Base-by-base conservation (phyloP, 306 rosid genomes). In the Prunus persica region DNA sequence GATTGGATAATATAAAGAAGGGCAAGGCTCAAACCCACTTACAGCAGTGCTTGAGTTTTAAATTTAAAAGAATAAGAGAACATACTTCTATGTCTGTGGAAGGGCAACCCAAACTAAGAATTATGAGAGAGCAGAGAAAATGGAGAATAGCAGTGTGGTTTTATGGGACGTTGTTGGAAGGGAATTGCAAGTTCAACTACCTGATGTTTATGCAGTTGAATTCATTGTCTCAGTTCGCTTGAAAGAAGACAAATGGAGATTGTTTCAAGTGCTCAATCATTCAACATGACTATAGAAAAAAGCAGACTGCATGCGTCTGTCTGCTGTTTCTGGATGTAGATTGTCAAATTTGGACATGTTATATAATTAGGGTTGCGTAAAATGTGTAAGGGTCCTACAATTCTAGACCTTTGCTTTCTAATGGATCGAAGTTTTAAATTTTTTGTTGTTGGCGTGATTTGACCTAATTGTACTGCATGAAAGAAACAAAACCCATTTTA, bases 251-350 rank as follows among this genome's bases (percentile, higher is more conserved):
- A 38, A 38, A 7, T 38, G 43, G 43, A 38, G 2, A 38, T 7
- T 38, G 43, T 38, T 14, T 22, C 19, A 24, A 65, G 68, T 73
- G 82, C 76, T 80, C 83, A 50, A 74, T 80, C 75, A 80, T 76
- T 58, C 75, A 28, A 14, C 22, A 13, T 3, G 3, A 56, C 28
- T 25, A 24, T 5, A 34, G 27, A 61, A 52, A 38, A 32, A 38
- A 38, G 43, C 43, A 38, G 43, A 38, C 43, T 38, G 72, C 51
- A 68, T 24, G 52, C 67, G 76, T 68, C 78, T 52, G 72, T 66
- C 77, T 74, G 60, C 76, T 74, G 43, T 61, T 61, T 18, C 15
- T 61, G 11, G 84, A 80, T 69, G 76, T 41, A 41, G 83, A 80
- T 74, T 13, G 69, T 24, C 27, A 58, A 61, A 67, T 65, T 72